Conservation (phyloP, 164 flowering plant genomes). For the Stephania yunnanensis region DNA sequence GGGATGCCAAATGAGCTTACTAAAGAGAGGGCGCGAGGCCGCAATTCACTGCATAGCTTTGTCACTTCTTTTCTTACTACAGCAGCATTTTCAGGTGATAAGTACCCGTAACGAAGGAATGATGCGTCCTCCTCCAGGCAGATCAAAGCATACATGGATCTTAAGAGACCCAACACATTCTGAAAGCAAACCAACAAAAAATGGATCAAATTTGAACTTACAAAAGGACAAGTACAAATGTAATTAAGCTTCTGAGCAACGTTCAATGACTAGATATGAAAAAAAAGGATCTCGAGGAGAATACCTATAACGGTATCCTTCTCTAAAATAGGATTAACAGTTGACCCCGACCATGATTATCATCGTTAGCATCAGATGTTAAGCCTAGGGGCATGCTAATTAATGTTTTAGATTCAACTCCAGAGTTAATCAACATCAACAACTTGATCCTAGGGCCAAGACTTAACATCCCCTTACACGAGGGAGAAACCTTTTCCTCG, state of each 20-base stretch:
- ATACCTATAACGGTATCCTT: too few species aligned
- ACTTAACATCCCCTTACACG: too few species aligned
- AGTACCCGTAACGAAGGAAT: slow-evolving; percentile 77
- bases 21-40: slow-evolving; percentile 81
- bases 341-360: too few species aligned
- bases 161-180: slow-evolving; percentile 58
- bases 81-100: slow-evolving; percentile 58
- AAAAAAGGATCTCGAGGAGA: neutral
- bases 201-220: neutral
- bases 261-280: neutral
- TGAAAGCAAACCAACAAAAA: slow-evolving; percentile 24
- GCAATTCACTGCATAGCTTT: slow-evolving; percentile 64
- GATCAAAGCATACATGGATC: slow-evolving; percentile 66
- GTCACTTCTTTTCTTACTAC: slow-evolving; percentile 71
- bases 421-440: too few species aligned
- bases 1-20: slow-evolving; percentile 90
- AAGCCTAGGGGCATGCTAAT: too few species aligned
- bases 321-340: neutral
- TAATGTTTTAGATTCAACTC: too few species aligned
- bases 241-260: neutral
- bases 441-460: too few species aligned
- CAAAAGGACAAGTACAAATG: neutral
- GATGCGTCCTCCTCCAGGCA: slow-evolving; percentile 79
- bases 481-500: too few species aligned
- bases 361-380: too few species aligned